Base-by-base conservation (phyloP, 2,329 filamentous ascomycete species). In the Aspergillus versicolor region DNA sequence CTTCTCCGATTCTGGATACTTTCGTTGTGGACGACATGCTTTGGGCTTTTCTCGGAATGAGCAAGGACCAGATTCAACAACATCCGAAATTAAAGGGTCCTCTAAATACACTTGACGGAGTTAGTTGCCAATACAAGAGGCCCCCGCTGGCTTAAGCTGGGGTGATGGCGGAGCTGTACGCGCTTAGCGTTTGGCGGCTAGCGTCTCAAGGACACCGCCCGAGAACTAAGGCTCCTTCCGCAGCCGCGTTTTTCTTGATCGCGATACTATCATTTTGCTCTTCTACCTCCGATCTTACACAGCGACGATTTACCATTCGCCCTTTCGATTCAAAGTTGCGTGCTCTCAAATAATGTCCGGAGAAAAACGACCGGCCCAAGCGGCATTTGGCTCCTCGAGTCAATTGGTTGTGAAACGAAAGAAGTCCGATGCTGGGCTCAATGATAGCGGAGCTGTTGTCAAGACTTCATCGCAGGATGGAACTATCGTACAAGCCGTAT, bases 351-450 rank as follows among this genome's bases (percentile, higher is more conserved):
- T 62, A 58, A 97, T 96, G 92, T 91, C 92, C 34, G 84, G 89
- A 61, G 92, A 96, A 77, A 97, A 99, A 79, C 86, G 94, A 71
- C 89, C 92, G 58, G 92, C 92, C n/a, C 87, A 90, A 60, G 88
- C 89, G 65, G 89, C 90, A 59, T 93, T 93, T 65, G 85, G 88
- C 67, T 86, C 86, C 22, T 86, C 87, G 8, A 73, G 61, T 48
- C 90, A 96, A 75, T 83, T 93, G 65, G 85, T 92, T 40, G 88
- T 97, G 61, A 99, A 97, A 81, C 84, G 93, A 72, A 92, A 93
- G 73, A 96, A 94, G 73, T 84, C 85, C 56, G 84, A 86, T 64
- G 79, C 77, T 61, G 80, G 84, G 61, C 73, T 85, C 58, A 82
- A 79, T 67, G 80, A 83, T 54, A 61, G 66, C 37, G 79, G 87